Conservation (phyloP, 129 eudicot genomes). For the Escallonia rubra region DNA sequence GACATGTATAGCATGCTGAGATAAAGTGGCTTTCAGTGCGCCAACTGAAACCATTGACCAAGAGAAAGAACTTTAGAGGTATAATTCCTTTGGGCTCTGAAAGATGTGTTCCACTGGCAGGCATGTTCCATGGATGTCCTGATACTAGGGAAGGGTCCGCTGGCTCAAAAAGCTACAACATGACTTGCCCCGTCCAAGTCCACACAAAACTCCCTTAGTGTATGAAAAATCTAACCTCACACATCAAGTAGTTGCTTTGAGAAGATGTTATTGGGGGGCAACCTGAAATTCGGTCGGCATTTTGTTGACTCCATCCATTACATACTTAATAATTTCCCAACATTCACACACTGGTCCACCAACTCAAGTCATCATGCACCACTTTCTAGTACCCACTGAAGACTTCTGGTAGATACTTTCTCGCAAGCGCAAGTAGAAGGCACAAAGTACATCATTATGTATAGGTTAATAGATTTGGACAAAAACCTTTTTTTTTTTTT, state of each 20-base stretch:
- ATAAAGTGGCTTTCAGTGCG: neutral
- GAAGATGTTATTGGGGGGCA: neutral
- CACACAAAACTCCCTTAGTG: neutral
- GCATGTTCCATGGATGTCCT: slow-evolving; percentile 44
- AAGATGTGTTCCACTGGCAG: slow-evolving; percentile 8
- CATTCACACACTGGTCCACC: slow-evolving; percentile 2
- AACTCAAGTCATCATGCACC: neutral
- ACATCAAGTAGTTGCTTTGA: neutral
- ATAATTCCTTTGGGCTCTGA: slow-evolving; percentile 5
- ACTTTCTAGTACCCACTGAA: too few relatives aligned
- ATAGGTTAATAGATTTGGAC: too few relatives aligned
- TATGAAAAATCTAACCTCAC: too few relatives aligned
- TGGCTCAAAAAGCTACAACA: neutral
- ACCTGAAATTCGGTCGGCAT: neutral
- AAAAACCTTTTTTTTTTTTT: too few relatives aligned
- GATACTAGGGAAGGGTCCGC: slow-evolving; percentile 20
- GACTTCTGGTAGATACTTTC: neutral
- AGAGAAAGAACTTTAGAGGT: too few relatives aligned
- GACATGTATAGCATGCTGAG: neutral
- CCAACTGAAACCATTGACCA: too few relatives aligned
- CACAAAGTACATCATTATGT: too few relatives aligned
- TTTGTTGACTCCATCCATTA: neutral
- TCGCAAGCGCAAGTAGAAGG: neutral
- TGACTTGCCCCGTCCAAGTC: neutral
- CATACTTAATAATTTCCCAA: neutral